Conservation (phyloP, 495 filamentous ascomycete genomes). For the Neurospora sublineolata region DNA sequence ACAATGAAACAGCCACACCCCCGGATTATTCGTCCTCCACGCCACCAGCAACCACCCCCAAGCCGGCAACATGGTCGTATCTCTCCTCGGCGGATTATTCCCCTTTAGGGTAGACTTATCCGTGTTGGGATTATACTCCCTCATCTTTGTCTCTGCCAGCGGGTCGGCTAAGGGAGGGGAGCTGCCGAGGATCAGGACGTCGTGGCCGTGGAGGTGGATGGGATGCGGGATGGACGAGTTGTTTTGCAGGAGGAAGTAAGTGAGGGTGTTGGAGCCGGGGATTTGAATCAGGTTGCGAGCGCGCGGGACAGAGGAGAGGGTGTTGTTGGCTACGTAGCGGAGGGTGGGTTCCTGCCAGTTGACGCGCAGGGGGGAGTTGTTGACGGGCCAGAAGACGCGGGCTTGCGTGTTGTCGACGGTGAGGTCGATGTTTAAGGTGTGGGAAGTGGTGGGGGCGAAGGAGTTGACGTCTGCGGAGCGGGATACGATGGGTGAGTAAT, state of each 20-base stretch:
- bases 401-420: conserved; percentile 11
- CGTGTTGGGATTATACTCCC: conserved; percentile 20
- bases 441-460: conserved; percentile 3
- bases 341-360: conserved; percentile 25
- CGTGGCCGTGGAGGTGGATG: conserved; percentile 41
- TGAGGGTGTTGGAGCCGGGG: conserved; percentile 17
- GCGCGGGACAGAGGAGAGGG: conserved; percentile 13
- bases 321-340: conserved; percentile 18
- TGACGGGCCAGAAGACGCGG: conserved; percentile 27
- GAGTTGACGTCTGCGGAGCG: conserved; percentile 9
- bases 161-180: conserved; percentile 20
- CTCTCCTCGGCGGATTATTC: conserved; percentile 43
- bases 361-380: conserved; percentile 22
- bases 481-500: conserved; percentile 12
- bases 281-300: conserved; percentile 11
- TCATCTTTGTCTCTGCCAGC: conserved; percentile 1
- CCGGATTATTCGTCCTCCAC: conserved; percentile 29
- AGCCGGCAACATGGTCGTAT: conserved; percentile 45
- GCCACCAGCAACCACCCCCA: conserved; percentile 38
- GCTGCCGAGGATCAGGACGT: conserved; percentile 40
- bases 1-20: conserved; percentile 34
- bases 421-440: conserved; percentile 16
- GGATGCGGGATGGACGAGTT: conserved; percentile 36
- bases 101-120: conserved; percentile 18
- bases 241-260: conserved; percentile 32